Evolutionary conservation across 352 stramenopile genomes (phyloP).

Genomic region (Pythium pyrilobum): DNA sequence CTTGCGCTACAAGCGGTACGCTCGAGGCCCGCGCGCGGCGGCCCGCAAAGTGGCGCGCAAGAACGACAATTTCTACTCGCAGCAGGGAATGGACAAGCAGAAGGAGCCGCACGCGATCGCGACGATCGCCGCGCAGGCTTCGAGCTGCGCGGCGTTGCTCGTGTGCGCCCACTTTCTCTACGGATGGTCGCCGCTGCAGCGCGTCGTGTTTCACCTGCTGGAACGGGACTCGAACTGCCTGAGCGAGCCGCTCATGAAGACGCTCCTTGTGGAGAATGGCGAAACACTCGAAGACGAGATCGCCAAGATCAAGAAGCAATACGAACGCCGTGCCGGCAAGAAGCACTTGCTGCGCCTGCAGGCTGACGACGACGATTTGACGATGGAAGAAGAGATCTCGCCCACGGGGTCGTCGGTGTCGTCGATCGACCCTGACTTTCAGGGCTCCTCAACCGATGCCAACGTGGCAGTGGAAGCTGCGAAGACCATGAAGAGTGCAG

Average conservation of each 20-base stretch:
- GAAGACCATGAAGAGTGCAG: too few species aligned
- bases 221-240: conserved; percentile 21
- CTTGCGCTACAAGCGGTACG: conserved; percentile 80
- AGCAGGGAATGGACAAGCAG: conserved; percentile 54
- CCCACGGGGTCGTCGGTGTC: conserved; percentile 9
- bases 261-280: conserved; percentile 29
- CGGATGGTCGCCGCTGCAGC: conserved; percentile 57
- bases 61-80: conserved; percentile 71
- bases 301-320: conserved; percentile 67
- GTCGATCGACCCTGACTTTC: neutral
- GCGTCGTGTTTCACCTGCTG: conserved; percentile 68
- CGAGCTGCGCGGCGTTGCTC: conserved; percentile 68
- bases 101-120: conserved; percentile 61
- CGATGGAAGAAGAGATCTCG: conserved; percentile 9
- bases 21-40: conserved; percentile 57
- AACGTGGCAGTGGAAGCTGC: neutral
- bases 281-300: conserved; percentile 71
- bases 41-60: conserved; percentile 55
- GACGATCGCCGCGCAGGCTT: conserved; percentile 71
- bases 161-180: conserved; percentile 78
- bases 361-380: conserved; percentile 18
- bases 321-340: conserved; percentile 60
- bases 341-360: conserved; percentile 38
- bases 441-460: too few species aligned
- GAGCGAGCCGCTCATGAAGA: conserved; percentile 31